Percentiles rank a stretch among this genome's conserved stretches.
phyloP scores from a whole-genome alignment of 2,329 filamentous ascomycete species.

The Phaeosphaeria sp. region DNA sequence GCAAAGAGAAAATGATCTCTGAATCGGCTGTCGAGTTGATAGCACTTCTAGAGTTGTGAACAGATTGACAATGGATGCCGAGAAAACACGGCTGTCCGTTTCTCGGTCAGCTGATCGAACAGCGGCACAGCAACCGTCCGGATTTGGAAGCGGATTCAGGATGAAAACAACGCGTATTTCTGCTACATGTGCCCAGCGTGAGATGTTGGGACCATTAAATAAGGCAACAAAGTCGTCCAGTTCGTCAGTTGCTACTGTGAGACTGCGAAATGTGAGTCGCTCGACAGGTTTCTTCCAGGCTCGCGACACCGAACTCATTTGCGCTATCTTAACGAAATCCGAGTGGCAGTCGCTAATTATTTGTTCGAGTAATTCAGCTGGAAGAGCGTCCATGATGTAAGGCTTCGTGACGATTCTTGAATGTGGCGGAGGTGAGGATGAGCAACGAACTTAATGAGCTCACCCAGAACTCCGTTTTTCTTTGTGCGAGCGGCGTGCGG shows the following conservation, averaged over 20 bases:
- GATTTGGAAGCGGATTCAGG: conserved; percentile 1
- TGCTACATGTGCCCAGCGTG: conserved; percentile 1
- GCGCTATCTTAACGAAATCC: not conserved
- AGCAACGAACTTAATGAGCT: too few relatives aligned
- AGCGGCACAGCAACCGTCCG: conserved; percentile 3
- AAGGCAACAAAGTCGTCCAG: conserved; percentile 10
- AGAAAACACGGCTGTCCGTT: conserved; percentile 8
- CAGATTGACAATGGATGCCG: conserved; percentile 1
- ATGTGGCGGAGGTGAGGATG: too few relatives aligned
- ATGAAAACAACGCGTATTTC: conserved; percentile 3
- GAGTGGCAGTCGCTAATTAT: conserved; percentile 3
- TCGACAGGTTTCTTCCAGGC: conserved; percentile 11
- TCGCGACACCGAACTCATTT: conserved; percentile 7
- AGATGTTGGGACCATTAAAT: conserved; percentile 5
- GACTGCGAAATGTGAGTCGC: conserved; percentile 6
- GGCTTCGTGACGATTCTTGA: not conserved
- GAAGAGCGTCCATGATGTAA: conserved; percentile 13
- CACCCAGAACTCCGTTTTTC: too few relatives aligned
- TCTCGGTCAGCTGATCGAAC: conserved; percentile 1
- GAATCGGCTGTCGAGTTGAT: not conserved
- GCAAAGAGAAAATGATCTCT: not conserved
- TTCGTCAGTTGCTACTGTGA: conserved; percentile 5
- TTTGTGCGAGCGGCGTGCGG: too few relatives aligned
- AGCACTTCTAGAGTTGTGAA: conserved; percentile 6
- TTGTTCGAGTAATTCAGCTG: conserved; percentile 8